phyloP scores from a whole-genome alignment of 495 filamentous ascomycete genomes.

The Mytilinidion resinicola region DNA sequence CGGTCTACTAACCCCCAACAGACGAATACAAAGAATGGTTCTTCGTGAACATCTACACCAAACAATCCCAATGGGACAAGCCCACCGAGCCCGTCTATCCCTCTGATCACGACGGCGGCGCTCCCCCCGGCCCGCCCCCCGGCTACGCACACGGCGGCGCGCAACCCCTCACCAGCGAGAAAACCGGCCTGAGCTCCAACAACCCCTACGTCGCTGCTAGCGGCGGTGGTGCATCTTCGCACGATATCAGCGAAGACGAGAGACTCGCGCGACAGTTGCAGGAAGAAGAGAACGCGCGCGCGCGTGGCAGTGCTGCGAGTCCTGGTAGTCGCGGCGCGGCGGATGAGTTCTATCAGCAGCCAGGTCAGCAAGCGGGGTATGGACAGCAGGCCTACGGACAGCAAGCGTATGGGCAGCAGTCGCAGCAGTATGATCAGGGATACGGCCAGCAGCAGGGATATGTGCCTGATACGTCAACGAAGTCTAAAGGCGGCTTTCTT shows the following conservation, averaged over 20 bases:
- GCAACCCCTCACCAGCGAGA: slow-evolving; percentile 42
- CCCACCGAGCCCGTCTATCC: slow-evolving; percentile 59
- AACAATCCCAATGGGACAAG: slow-evolving; percentile 79
- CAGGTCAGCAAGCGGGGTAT: slow-evolving; percentile 2
- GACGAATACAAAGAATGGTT: slow-evolving; percentile 52
- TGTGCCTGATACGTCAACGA: neutral
- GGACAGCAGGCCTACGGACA: slow-evolving; percentile 3
- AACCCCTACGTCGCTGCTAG: slow-evolving; percentile 47
- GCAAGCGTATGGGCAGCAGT: neutral
- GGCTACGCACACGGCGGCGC: slow-evolving; percentile 48
- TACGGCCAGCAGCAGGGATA: slow-evolving; percentile 22
- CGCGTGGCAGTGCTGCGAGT: slow-evolving; percentile 20
- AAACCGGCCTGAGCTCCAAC: slow-evolving; percentile 50
- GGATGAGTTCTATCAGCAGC: slow-evolving; percentile 42
- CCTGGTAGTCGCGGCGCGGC: slow-evolving; percentile 36
- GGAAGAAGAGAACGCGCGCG: slow-evolving; percentile 70
- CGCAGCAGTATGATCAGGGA: slow-evolving; percentile 25
- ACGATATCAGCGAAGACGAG: slow-evolving; percentile 60
- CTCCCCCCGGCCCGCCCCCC: slow-evolving; percentile 50
- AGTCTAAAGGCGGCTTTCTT: slow-evolving; percentile 44
- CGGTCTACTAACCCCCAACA: slow-evolving; percentile 1
- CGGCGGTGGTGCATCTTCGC: slow-evolving; percentile 16
- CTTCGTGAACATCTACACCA: slow-evolving; percentile 80
- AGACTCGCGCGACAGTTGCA: slow-evolving; percentile 69
- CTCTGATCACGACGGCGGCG: slow-evolving; percentile 31